A percentile compares a stretch with the other conserved stretches of the same genome.
These are phyloP conservation scores for Yamadazyma epiphylla DNA, from an alignment of 1,139 yeast species.

Conservation along the genomic window DNA sequence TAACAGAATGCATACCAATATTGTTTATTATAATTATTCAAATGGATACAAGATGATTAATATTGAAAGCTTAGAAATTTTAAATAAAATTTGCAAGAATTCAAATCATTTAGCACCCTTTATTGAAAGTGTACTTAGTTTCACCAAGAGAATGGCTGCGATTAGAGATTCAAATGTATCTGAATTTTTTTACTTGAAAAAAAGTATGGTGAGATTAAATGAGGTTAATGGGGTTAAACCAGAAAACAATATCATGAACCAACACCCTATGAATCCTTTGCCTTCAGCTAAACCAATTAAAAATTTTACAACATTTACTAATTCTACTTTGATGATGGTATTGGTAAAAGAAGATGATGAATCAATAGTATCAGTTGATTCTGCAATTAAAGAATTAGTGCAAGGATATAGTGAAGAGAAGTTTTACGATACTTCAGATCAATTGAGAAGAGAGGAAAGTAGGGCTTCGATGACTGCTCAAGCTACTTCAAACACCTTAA, in stretches of 20 bases:
- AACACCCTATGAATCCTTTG: constrained; percentile 20
- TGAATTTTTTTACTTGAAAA: constrained; percentile 13
- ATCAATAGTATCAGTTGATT: constrained; percentile 10
- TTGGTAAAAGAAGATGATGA: constrained; percentile 5
- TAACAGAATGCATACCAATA: constrained; percentile 12
- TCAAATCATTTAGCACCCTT: constrained; percentile 14
- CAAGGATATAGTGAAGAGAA: constrained; percentile 5
- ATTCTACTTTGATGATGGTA: constrained; percentile 12
- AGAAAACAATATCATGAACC: constrained; percentile 23
- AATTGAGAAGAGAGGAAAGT: no score
- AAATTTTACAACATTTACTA: constrained; percentile 4
- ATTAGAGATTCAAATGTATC: constrained; percentile 11
- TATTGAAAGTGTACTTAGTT: constrained; percentile 13
- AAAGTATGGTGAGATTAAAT: constrained; percentile 8
- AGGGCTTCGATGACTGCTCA: no score
- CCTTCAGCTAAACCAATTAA: constrained; percentile 17
- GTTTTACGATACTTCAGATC: constrained; percentile 2
- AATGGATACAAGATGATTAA: constrained; percentile 13
- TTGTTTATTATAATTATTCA: constrained; percentile 16
- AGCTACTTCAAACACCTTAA: no score
- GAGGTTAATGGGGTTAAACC: constrained; percentile 19
- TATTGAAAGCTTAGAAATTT: not conserved
- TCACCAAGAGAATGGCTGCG: constrained; percentile 9
- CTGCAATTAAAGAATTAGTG: constrained; percentile 8
- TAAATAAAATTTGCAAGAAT: not conserved